phyloP scores from a whole-genome alignment of 805 yeast genomes.

The Teunomyces kruisii region DNA sequence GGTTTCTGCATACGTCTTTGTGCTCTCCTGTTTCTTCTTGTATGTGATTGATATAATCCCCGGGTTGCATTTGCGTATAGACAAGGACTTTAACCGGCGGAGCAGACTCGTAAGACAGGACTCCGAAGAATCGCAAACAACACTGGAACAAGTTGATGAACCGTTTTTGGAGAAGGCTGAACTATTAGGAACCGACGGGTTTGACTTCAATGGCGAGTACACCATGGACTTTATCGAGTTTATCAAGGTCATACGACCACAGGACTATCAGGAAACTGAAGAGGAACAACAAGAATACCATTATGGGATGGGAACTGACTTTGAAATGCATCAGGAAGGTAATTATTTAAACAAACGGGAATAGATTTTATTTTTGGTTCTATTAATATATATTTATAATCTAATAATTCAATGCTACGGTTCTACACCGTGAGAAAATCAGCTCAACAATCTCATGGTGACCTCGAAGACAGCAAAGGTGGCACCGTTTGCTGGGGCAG shows the following conservation, averaged over 20 bases:
- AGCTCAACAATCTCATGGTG: constrained; percentile 67
- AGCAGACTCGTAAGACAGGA: constrained; percentile 12
- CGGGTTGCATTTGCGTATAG: constrained; percentile 42
- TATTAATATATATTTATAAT: not conserved
- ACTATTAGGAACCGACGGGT: constrained; percentile 37
- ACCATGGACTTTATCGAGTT: constrained; percentile 42
- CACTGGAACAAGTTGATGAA: constrained; percentile 11
- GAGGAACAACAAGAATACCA: not conserved
- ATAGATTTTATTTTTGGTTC: not conserved
- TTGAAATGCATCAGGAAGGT: constrained; percentile 3
- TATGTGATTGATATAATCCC: constrained; percentile 40
- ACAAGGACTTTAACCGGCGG: constrained; percentile 36
- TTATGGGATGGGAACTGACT: constrained; percentile 9
- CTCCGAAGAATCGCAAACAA: constrained; percentile 15
- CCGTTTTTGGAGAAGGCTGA: constrained; percentile 27
- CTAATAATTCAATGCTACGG: no score
- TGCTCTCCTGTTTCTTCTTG: constrained; percentile 29
- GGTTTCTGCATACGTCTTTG: constrained; percentile 33
- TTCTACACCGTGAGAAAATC: constrained; percentile 2
- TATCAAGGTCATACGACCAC: constrained; percentile 35
- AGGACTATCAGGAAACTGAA: constrained; percentile 23
- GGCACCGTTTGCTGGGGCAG: constrained; percentile 98
- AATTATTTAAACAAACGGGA: not conserved
- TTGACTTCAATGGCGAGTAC: constrained; percentile 42
- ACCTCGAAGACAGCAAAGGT: constrained; percentile 93